These are phyloP conservation scores for Penicillium occitanis DNA, from an alignment of 2,329 filamentous ascomycete genomes.

Conservation along the genomic window DNA sequence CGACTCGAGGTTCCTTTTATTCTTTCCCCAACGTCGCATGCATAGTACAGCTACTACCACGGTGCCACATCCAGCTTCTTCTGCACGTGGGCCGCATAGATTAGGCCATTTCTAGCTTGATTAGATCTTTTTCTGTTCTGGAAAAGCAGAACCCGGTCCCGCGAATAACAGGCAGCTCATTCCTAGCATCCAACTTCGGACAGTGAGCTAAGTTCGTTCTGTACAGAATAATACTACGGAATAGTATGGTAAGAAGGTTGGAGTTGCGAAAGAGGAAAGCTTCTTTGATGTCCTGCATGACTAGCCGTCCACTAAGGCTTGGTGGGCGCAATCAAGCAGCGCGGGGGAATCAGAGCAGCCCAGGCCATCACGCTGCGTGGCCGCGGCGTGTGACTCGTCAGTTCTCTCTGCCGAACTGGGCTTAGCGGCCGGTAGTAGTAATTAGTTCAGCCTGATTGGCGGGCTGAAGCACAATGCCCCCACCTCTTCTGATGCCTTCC, in stretches of 20 bases:
- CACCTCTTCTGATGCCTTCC: background rate
- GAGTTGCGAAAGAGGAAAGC: background rate
- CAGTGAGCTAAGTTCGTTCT: background rate
- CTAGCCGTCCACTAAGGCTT: background rate
- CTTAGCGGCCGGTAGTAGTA: background rate
- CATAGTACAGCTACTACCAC: conserved; percentile 3
- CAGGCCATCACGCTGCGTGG: conserved; percentile 7
- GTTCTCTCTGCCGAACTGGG: background rate
- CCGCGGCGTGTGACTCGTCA: conserved; percentile 12
- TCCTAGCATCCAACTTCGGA: background rate
- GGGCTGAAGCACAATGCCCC: background rate
- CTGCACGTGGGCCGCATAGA: conserved; percentile 4
- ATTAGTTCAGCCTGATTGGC: background rate
- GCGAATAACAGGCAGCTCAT: background rate
- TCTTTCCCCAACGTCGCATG: conserved; percentile 18
- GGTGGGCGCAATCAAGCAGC: background rate
- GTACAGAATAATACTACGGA: background rate
- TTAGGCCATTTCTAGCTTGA: background rate
- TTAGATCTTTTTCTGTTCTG: background rate
- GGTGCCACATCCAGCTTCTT: background rate
- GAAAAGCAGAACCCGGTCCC: background rate
- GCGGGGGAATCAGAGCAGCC: conserved; percentile 3
- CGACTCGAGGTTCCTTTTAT: conserved; percentile 23
- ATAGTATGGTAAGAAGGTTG: background rate
- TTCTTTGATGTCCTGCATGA: conserved; percentile 8